Percentiles rank a stretch among this genome's conserved stretches.
These are phyloP conservation scores for Rhinocladiella mackenziei DNA, from an alignment of 2,329 filamentous ascomycete species.

Conservation along the genomic window DNA sequence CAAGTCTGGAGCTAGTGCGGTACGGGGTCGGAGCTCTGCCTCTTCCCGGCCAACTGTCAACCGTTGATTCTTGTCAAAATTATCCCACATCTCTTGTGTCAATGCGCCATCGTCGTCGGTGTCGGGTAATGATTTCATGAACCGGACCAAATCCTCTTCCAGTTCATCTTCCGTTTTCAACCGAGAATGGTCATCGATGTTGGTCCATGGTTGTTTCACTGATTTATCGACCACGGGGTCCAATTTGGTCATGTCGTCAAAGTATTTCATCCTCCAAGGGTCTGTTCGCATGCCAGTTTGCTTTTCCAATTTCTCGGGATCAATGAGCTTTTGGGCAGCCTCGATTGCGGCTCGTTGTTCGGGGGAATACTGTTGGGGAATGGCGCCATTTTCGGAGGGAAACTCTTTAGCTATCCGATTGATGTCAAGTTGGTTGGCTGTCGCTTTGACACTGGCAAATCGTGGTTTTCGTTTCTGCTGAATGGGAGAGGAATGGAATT, in stretches of 20 bases:
- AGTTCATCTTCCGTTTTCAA: slow-evolving; percentile 63
- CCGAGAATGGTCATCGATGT: slow-evolving; percentile 54
- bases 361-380: slow-evolving; percentile 62
- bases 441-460: slow-evolving; percentile 38
- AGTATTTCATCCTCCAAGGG: slow-evolving; percentile 70
- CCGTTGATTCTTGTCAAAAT: slow-evolving; percentile 38
- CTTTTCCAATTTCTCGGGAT: slow-evolving; percentile 64
- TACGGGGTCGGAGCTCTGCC: slow-evolving; percentile 48
- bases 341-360: slow-evolving; percentile 78
- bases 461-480: slow-evolving; percentile 38
- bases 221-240: slow-evolving; percentile 74
- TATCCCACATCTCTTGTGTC: slow-evolving; percentile 20
- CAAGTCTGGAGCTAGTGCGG: slow-evolving; percentile 49
- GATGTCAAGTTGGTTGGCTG: slow-evolving; percentile 31
- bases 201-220: slow-evolving; percentile 48
- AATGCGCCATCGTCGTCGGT: slow-evolving; percentile 33
- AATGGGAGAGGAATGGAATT: slow-evolving; percentile 46
- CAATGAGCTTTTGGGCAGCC: slow-evolving; percentile 73
- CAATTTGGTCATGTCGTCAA: slow-evolving; percentile 76
- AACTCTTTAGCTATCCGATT: slow-evolving; percentile 17
- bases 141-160: slow-evolving; percentile 52
- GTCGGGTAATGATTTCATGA: slow-evolving; percentile 26
- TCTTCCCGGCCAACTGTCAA: slow-evolving; percentile 50
- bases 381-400: slow-evolving; percentile 10
- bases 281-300: slow-evolving; percentile 61